A percentile compares a stretch with the other conserved stretches of the same genome.
Evolutionary conservation across 2,329 filamentous ascomycete genomes (phyloP).

Genomic region (Nemania sp.): DNA sequence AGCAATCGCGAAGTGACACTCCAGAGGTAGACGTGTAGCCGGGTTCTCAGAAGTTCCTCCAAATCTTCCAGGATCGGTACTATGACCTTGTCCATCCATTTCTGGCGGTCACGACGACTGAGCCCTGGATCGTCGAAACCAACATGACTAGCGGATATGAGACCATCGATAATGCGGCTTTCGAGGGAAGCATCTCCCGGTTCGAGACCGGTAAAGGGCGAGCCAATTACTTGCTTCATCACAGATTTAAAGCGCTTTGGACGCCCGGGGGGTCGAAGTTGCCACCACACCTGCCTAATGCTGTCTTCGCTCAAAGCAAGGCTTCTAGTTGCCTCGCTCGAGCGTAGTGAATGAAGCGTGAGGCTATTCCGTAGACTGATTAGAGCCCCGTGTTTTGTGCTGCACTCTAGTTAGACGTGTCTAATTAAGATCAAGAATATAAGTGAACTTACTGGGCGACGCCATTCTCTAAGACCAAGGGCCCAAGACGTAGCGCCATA

Average conservation of each 20-base stretch:
- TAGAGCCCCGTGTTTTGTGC: constrained; percentile 9
- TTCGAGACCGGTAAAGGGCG: constrained; percentile 5
- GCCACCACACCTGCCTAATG: constrained; percentile 6
- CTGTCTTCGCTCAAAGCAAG: constrained; percentile 5
- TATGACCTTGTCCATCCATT: constrained; percentile 4
- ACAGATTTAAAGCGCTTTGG: constrained; percentile 15
- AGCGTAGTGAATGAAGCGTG: neutral
- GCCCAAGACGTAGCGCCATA: constrained; percentile 14
- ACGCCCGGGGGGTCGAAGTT: constrained; percentile 1
- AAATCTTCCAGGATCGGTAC: constrained; percentile 2
- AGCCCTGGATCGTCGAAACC: constrained; percentile 12
- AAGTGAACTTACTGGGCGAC: constrained; percentile 8
- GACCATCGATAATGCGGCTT: constrained; percentile 6
- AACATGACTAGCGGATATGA: constrained; percentile 6
- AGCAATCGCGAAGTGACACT: constrained; percentile 4
- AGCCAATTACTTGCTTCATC: constrained; percentile 14
- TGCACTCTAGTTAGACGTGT: constrained; percentile 4
- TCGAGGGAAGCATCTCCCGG: neutral
- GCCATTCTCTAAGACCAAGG: constrained; percentile 10
- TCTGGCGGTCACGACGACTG: constrained; percentile 3
- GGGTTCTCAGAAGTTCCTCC: neutral
- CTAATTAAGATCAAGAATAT: neutral
- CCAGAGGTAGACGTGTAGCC: neutral
- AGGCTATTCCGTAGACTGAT: constrained; percentile 1
- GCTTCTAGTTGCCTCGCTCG: neutral